A percentile compares a stretch with the other conserved stretches of the same genome.
Evolutionary conservation across 495 filamentous ascomycete genomes (phyloP).

Genomic region (Penicillium flavigenum): DNA sequence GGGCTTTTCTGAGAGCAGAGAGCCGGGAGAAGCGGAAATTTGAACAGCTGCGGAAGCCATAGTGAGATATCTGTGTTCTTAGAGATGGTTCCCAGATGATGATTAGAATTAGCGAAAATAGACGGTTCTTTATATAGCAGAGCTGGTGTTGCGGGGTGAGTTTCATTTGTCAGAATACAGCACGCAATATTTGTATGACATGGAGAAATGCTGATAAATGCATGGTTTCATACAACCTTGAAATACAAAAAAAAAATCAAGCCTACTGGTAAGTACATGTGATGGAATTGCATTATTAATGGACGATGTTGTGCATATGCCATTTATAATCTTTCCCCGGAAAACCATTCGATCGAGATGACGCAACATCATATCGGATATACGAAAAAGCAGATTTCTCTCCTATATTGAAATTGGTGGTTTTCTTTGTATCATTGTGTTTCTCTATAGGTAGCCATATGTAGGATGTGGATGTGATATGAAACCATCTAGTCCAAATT

Average conservation of each 20-base stretch:
- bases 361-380: too few relatives aligned
- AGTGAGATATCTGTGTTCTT: background rate
- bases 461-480: too few relatives aligned
- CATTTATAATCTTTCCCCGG: constrained; percentile 6
- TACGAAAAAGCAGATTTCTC: too few relatives aligned
- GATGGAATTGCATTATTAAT: constrained; percentile 7
- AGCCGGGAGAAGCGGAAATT: constrained; percentile 16
- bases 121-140: constrained; percentile 15
- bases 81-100: background rate
- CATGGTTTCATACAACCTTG: background rate
- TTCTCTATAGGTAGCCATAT: background rate
- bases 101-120: background rate
- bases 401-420: too few relatives aligned
- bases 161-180: constrained; percentile 36
- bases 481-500: too few relatives aligned
- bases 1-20: constrained; percentile 22
- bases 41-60: constrained; percentile 49
- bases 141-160: constrained; percentile 18
- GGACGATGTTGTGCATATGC: background rate
- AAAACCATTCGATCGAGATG: too few relatives aligned
- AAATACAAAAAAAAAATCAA: background rate
- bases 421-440: background rate
- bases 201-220: constrained; percentile 34
- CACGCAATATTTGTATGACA: constrained; percentile 35
- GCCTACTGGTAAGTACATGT: background rate